Evolutionary conservation across 2,329 filamentous ascomycete species (phyloP), one percentile per base, ranked within the genome.

Genomic region (Parastagonospora nodorum): DNA sequence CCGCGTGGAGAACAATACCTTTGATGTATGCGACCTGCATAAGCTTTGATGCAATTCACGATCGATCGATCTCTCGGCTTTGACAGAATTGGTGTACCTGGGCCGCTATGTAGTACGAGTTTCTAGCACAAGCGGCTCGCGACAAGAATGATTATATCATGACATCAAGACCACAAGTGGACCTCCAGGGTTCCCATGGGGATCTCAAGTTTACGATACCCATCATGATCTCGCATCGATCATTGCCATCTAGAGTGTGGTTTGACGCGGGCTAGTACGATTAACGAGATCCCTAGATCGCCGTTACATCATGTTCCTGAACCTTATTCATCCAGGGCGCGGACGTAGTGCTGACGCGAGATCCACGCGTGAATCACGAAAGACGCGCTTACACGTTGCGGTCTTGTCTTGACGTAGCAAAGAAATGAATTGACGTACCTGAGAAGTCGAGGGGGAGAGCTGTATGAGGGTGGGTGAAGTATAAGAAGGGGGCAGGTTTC

Each of bases 401-500:
- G 38, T 40, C 19, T 7, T 40, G 38, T 40, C 27, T n/a, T 40
- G 38, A 40, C 16, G 38, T 40, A 24, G 19, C 19, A 24, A 24
- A 24, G 19, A 24, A 19, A 29, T 40, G 38, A 38, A 19, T 19
- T 38, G 36, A 24, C 36, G 36, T 38, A 15, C 16, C 10, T 24
- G 38, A 8, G n/a, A 39, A 2, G 10, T 28, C 14, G 24, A 28
- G 10, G 38, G 14, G 3, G 19, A 5, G 19, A 19, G 38, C 7
- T 40, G 38, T 5, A n/a, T 14, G 38, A 40, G 38, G 38, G n/a
- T 6, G 27, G 24, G 2, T 38, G 36, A 44, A 27, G 42, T 45
- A 50, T 50, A 50, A 40, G 30, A 44, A 33, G 29, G 28, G 32
- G 45, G 47, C 36, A 41, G 9, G 45, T 50, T 50, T 12, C 19